Evolutionary conservation across 305 asterid genomes (phyloP).

Genomic region (Euphrasia arctica): DNA sequence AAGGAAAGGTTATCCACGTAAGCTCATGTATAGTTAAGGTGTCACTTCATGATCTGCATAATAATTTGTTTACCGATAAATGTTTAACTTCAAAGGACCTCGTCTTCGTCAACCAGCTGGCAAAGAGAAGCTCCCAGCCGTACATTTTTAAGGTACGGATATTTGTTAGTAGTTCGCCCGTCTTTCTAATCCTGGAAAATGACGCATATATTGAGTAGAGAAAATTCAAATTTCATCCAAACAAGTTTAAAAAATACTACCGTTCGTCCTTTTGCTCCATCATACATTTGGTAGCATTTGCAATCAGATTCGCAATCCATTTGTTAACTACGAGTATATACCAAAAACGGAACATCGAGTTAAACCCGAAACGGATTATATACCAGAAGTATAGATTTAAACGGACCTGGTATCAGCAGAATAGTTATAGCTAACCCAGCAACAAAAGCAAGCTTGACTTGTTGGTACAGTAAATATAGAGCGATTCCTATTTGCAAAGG

Average conservation of each 20-base stretch:
- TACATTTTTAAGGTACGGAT: constrained; percentile 95
- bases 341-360: constrained; percentile 15
- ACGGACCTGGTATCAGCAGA: constrained; percentile 87
- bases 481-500: constrained; percentile 97
- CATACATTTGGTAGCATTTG: constrained; percentile 80
- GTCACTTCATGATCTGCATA: constrained; percentile 11
- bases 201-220: constrained; percentile 16
- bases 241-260: constrained; percentile 33
- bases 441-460: constrained; percentile 91
- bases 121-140: constrained; percentile 87
- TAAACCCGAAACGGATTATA: not conserved
- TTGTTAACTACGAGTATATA: constrained; percentile 63
- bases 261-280: constrained; percentile 99
- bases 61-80: constrained; percentile 60
- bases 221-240: constrained; percentile 10
- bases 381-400: not conserved
- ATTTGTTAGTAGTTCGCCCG: constrained; percentile 72
- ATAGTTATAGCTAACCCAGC: constrained; percentile 85
- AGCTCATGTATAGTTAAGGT: constrained; percentile 14
- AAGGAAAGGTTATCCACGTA: constrained; percentile 18
- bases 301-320: constrained; percentile 93
- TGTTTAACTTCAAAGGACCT: constrained; percentile 76
- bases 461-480: constrained; percentile 76
- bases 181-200: constrained; percentile 76
- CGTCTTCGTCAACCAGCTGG: constrained; percentile 81